Evolutionary conservation across 805 yeast species (phyloP).

Genomic region (Blastobotrys americana): DNA sequence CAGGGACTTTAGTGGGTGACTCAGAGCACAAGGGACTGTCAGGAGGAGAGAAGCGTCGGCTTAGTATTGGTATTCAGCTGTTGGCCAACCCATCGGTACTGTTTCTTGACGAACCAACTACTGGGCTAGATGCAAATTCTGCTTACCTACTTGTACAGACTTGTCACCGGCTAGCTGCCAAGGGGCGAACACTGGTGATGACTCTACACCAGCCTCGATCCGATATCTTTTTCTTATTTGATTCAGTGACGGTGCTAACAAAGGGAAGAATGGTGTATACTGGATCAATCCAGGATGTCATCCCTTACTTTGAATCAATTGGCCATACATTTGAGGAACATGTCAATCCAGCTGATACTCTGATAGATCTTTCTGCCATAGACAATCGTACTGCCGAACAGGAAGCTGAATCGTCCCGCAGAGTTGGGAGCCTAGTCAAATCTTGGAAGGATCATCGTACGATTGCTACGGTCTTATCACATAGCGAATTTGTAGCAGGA

Average conservation of each 20-base stretch:
- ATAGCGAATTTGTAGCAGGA: neutral
- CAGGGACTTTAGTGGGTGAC: conserved; percentile 52
- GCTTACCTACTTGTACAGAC: conserved; percentile 59
- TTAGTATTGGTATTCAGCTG: conserved; percentile 71
- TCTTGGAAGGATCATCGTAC: conserved; percentile 32
- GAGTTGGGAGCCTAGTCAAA: conserved; percentile 32
- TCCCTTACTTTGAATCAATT: conserved; percentile 43
- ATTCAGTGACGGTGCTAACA: conserved; percentile 57
- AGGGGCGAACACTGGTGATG: conserved; percentile 64
- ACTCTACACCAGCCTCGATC: conserved; percentile 82
- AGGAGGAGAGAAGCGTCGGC: conserved; percentile 78
- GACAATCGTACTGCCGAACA: conserved; percentile 40
- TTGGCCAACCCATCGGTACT: conserved; percentile 68
- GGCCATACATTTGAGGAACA: conserved; percentile 41
- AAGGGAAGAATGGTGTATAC: conserved; percentile 47
- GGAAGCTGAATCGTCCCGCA: conserved; percentile 30
- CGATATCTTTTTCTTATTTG: conserved; percentile 64
- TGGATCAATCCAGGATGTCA: conserved; percentile 40
- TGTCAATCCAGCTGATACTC: conserved; percentile 56
- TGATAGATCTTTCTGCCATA: conserved; percentile 51
- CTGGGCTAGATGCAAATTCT: conserved; percentile 76
- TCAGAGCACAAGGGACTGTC: conserved; percentile 52
- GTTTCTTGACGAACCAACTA: conserved; percentile 82
- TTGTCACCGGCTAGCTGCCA: conserved; percentile 47
- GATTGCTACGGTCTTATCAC: neutral